Base-by-base conservation (phyloP, 2,329 filamentous ascomycete species). In the Pseudocercospora fijiensis region DNA sequence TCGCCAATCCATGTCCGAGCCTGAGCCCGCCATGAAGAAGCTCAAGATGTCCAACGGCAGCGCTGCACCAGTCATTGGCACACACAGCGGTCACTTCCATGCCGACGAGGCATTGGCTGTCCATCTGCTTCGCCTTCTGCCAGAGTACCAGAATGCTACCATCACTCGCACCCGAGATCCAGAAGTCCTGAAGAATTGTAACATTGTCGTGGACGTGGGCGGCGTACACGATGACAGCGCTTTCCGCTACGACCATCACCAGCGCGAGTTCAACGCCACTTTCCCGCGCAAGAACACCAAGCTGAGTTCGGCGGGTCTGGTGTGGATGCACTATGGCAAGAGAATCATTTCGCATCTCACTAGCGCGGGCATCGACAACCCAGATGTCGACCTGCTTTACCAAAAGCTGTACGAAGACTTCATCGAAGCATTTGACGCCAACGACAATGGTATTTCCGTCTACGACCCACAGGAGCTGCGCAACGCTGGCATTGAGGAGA, bases 11-110 rank as follows among this genome's bases (percentile, higher is more conserved):
- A 71, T 67, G 66, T 68, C 70, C 59, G 66, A 74, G 63, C 73
- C 74, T 27, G 63, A 66, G 75, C 85, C 88, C n/a, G n/a, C n/a
- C n/a, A n/a, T n/a, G 67, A 98, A 98, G 81, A 89, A 91, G 78
- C 81, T 96, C 77, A 96, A 96, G 85, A 91, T 89, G 71, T 83
- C 86, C 67, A 79, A 81, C 67, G 66, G 65, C 58, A 65, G 65
- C 64, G 63, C 64, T 22, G 45, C 66, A 8, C 69, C 71, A 27
- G 80, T 87, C 71, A 96, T 97, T 76, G 95, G 93, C 75, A 99
- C 95, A 28, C 95, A 99, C 85, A 97, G 90, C 81, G 95, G 95
- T 71, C 92, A 97, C 83, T 99, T 99, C 85, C 95, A 99, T 82
- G 95, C 95, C 77, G 95, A 99, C 79, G 95, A 99, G 82, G 94